Evolutionary conservation across 2,329 filamentous ascomycete species (phyloP), one percentile per base, ranked within the genome.

Genomic region (Eutypella sp.): DNA sequence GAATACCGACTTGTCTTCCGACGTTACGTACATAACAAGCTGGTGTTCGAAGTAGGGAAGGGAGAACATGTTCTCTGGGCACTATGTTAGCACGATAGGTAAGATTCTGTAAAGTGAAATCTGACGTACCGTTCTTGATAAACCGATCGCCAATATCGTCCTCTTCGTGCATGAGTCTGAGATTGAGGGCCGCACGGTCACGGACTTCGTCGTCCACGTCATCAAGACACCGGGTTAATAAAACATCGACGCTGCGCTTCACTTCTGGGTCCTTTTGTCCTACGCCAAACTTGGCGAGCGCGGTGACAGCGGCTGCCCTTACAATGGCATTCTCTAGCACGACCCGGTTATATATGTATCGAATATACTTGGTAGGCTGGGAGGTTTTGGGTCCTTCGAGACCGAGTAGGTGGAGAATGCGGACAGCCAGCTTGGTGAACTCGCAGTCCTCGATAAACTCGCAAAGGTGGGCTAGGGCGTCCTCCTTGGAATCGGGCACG

Each of bases 391-490:
- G 93, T 1, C 93, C 93, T 71, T 99, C 93, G 23, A 92, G 78
- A 59, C 93, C 93, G 37, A 99, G 84, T 18, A 99, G 80, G 68
- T 99, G 92, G 45, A 99, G 74, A 57, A 99, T 95, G 49, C 93
- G 85, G 40, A 99, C 92, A 24, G 93, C 92, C 51, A 99, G 78
- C 72, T 99, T 99, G 23, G 93, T 96, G 68, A 97, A 99, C 66
- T 99, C 93, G 72, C 93, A 99, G 66, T 99, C 93, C 69, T 99
- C 93, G 54, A 99, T 99, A 65, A 99, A 99, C 66, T 99, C 93
- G 72, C 93, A 97, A 19, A 99, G 81, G 62, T 97, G 93, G 13
- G 92, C 89, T 41, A 99, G 81, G 16, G 93, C 92, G 55, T 85
- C 81, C 60, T 85, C 82, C 67, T 84, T 85, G 25, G 81, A 83